Conservation (phyloP, 441 rosid species). For the Croton setiger region DNA sequence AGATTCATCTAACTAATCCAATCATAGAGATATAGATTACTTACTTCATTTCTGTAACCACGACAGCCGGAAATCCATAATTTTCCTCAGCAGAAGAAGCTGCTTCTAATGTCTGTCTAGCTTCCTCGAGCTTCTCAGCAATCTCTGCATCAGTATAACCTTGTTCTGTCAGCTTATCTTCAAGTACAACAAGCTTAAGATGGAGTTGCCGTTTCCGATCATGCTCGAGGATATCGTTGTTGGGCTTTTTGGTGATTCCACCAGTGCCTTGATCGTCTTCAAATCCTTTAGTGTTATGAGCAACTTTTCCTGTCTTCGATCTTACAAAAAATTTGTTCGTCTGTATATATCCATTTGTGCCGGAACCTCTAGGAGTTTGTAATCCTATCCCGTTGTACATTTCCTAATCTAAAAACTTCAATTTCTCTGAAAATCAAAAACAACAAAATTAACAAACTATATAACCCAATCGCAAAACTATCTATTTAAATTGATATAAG, state of each 20-base stretch:
- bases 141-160: constrained; percentile 83
- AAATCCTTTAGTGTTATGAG: constrained; percentile 50
- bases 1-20: too few species aligned
- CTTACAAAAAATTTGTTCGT: constrained; percentile 78
- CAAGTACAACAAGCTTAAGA: constrained; percentile 76
- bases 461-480: too few species aligned
- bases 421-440: too few species aligned
- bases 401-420: not conserved
- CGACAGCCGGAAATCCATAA: constrained; percentile 31
- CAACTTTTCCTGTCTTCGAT: constrained; percentile 62
- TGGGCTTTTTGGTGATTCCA: constrained; percentile 75
- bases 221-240: constrained; percentile 82
- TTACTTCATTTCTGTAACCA: constrained; percentile 33
- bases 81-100: constrained; percentile 41
- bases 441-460: too few species aligned
- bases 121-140: constrained; percentile 69
- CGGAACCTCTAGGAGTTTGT: constrained; percentile 92
- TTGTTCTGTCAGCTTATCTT: constrained; percentile 71
- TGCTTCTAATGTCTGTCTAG: constrained; percentile 61
- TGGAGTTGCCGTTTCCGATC: constrained; percentile 88
- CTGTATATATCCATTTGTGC: constrained; percentile 91
- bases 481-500: too few species aligned
- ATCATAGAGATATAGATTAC: not conserved
- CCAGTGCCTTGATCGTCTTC: constrained; percentile 78
- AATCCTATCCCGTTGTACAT: constrained; percentile 78